Percentiles rank a stretch among this genome's conserved stretches.
phyloP scores from a whole-genome alignment of 208 protist genomes.

The Naegleria gruberi region DNA sequence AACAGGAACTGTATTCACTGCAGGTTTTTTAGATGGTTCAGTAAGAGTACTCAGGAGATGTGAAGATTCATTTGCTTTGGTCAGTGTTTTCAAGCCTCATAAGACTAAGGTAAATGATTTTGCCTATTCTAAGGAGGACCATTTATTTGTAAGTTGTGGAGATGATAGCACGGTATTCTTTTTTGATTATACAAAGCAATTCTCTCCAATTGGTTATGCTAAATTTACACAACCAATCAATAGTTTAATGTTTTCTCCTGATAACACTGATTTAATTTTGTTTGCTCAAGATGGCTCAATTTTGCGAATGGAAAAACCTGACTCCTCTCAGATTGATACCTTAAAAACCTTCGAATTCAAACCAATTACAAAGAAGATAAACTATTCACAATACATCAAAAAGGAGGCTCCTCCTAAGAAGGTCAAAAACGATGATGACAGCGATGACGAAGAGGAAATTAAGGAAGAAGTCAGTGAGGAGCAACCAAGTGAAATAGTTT shows the following conservation, averaged over 20 bases:
- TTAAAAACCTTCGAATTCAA: constrained; percentile 17
- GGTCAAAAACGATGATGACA: constrained; percentile 51
- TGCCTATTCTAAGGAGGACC: constrained; percentile 50
- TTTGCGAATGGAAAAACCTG: not conserved
- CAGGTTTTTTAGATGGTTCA: constrained; percentile 69
- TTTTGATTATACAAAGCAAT: constrained; percentile 41
- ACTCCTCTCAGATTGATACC: not conserved
- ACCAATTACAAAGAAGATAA: not conserved
- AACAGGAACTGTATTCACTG: constrained; percentile 46
- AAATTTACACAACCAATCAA: not conserved
- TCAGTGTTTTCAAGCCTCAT: constrained; percentile 54
- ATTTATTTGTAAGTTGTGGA: constrained; percentile 65
- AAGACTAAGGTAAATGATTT: constrained; percentile 58
- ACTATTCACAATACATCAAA: not conserved
- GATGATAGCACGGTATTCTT: constrained; percentile 79
- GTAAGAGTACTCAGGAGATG: constrained; percentile 56
- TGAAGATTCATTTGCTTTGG: constrained; percentile 36
- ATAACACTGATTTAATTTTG: not conserved
- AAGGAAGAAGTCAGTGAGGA: not conserved
- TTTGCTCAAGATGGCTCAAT: not conserved
- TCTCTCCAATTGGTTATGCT: not conserved
- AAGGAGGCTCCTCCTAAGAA: not conserved
- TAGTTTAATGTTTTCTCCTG: not conserved
- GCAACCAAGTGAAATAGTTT: not conserved
- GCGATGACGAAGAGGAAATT: constrained; percentile 32